Conservation (phyloP, 176 grass and related monocot species). For the Cenchrus purpureus region DNA sequence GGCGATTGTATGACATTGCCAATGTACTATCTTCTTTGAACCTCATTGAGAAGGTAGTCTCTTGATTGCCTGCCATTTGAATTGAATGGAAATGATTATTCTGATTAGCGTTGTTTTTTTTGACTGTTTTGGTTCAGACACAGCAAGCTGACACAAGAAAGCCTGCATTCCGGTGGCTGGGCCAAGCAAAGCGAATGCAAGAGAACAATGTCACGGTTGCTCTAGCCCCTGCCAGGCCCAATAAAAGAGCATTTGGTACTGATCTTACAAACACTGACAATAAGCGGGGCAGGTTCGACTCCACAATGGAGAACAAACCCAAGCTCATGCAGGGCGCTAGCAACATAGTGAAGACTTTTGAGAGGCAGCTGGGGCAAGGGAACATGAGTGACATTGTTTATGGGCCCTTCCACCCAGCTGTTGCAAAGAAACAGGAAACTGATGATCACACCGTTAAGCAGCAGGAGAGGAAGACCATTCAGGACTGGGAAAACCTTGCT, state of each 20-base stretch:
- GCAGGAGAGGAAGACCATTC: conserved; percentile 57
- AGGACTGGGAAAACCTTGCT: conserved; percentile 81
- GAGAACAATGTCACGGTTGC: conserved; percentile 27
- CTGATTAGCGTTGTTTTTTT: conserved; percentile 23
- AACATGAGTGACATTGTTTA: conserved; percentile 68
- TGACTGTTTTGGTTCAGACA: conserved; percentile 54
- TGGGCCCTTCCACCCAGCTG: conserved; percentile 79
- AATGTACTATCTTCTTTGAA: conserved; percentile 89
- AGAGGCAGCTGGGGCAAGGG: conserved; percentile 51
- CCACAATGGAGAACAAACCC: conserved; percentile 39
- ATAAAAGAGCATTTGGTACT: conserved; percentile 82
- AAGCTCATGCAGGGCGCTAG: conserved; percentile 27
- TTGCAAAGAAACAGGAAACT: conserved; percentile 42
- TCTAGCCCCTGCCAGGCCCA: conserved; percentile 27
- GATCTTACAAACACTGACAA: conserved; percentile 77
- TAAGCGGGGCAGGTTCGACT: conserved; percentile 60
- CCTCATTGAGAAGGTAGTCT: conserved; percentile 88
- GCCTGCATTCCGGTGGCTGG: conserved; percentile 92
- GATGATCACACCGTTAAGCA: conserved; percentile 35
- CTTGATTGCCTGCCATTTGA: background rate
- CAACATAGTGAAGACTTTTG: conserved; percentile 51
- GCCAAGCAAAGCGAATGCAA: conserved; percentile 54
- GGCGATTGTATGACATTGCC: conserved; percentile 89
- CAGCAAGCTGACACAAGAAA: conserved; percentile 79
- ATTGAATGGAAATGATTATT: background rate